Evolutionary conservation across 192 early-diverging fungal species (phyloP).

Genomic region (Pilobolus umbonatus): DNA sequence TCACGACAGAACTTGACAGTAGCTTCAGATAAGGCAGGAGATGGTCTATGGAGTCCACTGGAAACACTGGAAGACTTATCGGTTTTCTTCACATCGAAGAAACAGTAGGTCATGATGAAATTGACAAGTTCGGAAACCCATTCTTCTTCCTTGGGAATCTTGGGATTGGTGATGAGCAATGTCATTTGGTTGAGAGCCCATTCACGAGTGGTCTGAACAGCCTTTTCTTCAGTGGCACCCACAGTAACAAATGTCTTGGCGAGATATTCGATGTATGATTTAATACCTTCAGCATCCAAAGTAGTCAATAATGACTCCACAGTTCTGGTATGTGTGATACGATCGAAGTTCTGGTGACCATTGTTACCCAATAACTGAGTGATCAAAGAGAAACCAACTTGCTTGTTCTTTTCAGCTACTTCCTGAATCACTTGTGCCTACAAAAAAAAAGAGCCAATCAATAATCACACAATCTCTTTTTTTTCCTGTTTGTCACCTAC

Average conservation of each 20-base stretch:
- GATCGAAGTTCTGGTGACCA: slow-evolving; percentile 63
- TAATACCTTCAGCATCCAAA: slow-evolving; percentile 64
- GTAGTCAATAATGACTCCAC: slow-evolving; percentile 71
- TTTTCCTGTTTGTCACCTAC: slow-evolving; percentile 34
- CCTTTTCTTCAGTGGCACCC: slow-evolving; percentile 28
- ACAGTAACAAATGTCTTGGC: slow-evolving; percentile 62
- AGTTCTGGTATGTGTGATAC: slow-evolving; percentile 67
- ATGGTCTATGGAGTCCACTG: slow-evolving; percentile 20
- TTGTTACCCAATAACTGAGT: slow-evolving; percentile 80
- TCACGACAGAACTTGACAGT: slow-evolving; percentile 57
- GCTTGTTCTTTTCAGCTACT: slow-evolving; percentile 59
- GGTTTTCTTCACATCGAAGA: slow-evolving; percentile 56
- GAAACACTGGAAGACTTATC: slow-evolving; percentile 39
- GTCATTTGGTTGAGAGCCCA: slow-evolving; percentile 87
- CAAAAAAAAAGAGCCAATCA: slow-evolving; percentile 15
- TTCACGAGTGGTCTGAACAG: slow-evolving; percentile 52
- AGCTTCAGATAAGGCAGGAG: slow-evolving; percentile 52
- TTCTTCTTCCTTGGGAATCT: slow-evolving; percentile 71
- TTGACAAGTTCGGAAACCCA: slow-evolving; percentile 63
- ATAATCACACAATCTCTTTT: background rate
- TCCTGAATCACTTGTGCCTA: slow-evolving; percentile 49
- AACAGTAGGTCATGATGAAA: slow-evolving; percentile 68
- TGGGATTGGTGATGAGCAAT: slow-evolving; percentile 63
- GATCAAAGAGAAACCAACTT: slow-evolving; percentile 70
- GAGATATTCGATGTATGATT: slow-evolving; percentile 70